Conservation (phyloP, 2,329 filamentous ascomycete species). For the Capronia epimyces region DNA sequence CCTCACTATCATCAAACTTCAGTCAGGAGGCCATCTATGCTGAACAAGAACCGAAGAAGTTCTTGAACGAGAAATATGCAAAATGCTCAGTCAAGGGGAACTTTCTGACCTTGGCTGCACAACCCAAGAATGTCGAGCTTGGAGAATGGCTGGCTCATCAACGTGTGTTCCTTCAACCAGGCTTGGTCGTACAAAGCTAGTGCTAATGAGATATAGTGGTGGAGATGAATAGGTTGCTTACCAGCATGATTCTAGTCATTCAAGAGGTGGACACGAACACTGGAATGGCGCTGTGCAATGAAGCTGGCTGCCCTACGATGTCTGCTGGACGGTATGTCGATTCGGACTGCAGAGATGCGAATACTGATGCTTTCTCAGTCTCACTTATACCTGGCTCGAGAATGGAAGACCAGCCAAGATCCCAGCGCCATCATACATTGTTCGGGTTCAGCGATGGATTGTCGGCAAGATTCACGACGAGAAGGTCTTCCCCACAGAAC, state of each 20-base stretch:
- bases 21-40: conserved; percentile 36
- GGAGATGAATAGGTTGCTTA: conserved; percentile 83
- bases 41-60: conserved; percentile 45
- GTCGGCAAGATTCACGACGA: conserved; percentile 90
- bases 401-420: conserved; percentile 83
- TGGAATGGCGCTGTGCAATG: conserved; percentile 74
- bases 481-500: conserved; percentile 83
- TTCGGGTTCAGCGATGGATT: conserved; percentile 95
- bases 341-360: not conserved
- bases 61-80: conserved; percentile 53
- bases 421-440: conserved; percentile 88
- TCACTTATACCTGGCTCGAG: conserved; percentile 96
- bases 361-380: conserved; percentile 48
- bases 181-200: not conserved
- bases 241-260: conserved; percentile 82
- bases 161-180: conserved; percentile 49
- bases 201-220: conserved; percentile 57
- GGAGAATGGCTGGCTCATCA: conserved; percentile 96
- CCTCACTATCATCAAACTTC: conserved; percentile 37
- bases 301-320: conserved; percentile 80
- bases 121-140: conserved; percentile 86
- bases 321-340: conserved; percentile 79
- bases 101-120: conserved; percentile 90
- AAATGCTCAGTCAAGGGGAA: conserved; percentile 94
- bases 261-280: conserved; percentile 76